phyloP scores from a whole-genome alignment of 805 yeast species.

The Yueomyces sinensis region DNA sequence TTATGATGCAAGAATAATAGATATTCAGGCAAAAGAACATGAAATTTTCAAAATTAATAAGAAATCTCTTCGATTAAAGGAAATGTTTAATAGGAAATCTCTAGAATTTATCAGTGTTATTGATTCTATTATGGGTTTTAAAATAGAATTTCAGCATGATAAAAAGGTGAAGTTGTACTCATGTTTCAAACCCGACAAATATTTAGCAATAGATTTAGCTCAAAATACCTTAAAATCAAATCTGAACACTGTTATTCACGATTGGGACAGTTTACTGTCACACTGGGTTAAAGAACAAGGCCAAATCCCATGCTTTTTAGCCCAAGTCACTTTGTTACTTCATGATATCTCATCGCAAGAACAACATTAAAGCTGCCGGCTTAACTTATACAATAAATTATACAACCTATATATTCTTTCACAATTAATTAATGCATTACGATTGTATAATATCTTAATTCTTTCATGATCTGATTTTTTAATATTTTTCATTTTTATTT shows the following conservation, averaged over 20 bases:
- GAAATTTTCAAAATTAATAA: constrained; percentile 39
- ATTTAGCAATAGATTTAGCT: constrained; percentile 44
- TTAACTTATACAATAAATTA: too few species aligned
- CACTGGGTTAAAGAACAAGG: constrained; percentile 57
- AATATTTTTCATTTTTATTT: too few species aligned
- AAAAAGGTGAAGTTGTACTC: constrained; percentile 42
- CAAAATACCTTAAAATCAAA: constrained; percentile 41
- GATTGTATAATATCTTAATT: too few species aligned
- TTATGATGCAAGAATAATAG: constrained; percentile 48
- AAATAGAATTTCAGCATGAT: constrained; percentile 50
- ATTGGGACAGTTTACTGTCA: constrained; percentile 39
- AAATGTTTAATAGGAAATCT: constrained; percentile 53
- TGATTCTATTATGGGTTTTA: constrained; percentile 56
- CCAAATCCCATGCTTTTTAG: constrained; percentile 66
- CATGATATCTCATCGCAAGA: too few species aligned
- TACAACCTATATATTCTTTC: too few species aligned
- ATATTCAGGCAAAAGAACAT: constrained; percentile 33
- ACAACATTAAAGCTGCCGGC: too few species aligned
- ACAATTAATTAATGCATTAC: too few species aligned
- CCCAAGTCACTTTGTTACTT: constrained; percentile 57
- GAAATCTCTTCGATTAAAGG: constrained; percentile 36
- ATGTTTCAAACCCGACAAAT: constrained; percentile 29
- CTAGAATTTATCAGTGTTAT: constrained; percentile 57
- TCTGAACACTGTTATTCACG: constrained; percentile 16
- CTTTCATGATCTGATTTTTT: too few species aligned